Evolutionary conservation across 306 rosid species (phyloP), one percentile per base, ranked within the genome.

Genomic region (Aeschynomene evenia): DNA sequence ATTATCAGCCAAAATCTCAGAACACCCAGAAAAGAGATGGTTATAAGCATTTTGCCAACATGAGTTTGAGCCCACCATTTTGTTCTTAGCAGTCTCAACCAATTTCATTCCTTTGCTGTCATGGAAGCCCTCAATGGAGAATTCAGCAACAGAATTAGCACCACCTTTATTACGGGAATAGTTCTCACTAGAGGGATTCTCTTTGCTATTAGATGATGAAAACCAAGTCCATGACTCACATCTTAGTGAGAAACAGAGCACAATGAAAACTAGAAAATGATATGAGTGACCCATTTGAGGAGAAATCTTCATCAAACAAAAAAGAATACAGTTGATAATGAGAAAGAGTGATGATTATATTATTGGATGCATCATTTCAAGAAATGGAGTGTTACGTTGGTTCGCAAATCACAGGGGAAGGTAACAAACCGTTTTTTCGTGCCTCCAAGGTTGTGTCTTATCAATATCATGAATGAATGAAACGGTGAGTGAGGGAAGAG

Each of bases 1-100:
- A 45, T 86, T 85, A 3, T 59, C 78, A 0, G 92, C 91, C 56
- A 83, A 71, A 46, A 88, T 85, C 74, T 88, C 91, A 0, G 91
- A 83, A 70, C 98, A 92, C 11, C 92, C 88, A 0, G 88, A 68
- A 66, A 92, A 92, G 53, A 90, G 83, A 74, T 85, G 78, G 10
- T 51, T 43, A 49, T 90, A 88, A 65, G 96, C 96, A 39, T 72
- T 80, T 75, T 82, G 86, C 96, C 96, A 92, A 70, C 98, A 90
- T 40, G 81, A 58, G 49, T 87, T 81, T 21, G 92, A 69, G 9
- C 78, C 59, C 11, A 55, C 70, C 89, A 89, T 63, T 50, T 85
- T 83, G 5, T 55, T 79, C 66, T 80, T 82, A 0, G 96, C 95
- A 68, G 83, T 85, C 66, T 86, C 84, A 7, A 85, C 55, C 11